A percentile compares a stretch with the other conserved stretches of the same genome.
phyloP scores from a whole-genome alignment of 306 rosid genomes.

The Rosa rugosa region DNA sequence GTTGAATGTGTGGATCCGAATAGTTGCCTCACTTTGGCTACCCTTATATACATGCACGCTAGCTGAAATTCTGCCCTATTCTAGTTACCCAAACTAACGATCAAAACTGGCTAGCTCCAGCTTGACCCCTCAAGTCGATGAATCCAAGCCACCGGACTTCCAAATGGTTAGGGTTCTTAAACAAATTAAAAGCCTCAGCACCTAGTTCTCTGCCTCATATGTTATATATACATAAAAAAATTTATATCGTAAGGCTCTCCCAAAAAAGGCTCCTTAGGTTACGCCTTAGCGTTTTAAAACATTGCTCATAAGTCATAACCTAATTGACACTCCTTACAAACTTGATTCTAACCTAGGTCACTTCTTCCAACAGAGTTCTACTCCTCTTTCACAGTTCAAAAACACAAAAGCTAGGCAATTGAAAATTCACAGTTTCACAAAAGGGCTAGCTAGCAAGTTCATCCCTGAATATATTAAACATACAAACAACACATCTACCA shows the following conservation, averaged over 20 bases:
- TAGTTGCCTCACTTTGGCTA: neutral
- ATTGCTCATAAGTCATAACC: neutral
- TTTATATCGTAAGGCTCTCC: too few species aligned
- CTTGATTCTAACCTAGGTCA: neutral
- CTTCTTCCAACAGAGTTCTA: too few species aligned
- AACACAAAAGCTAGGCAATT: neutral
- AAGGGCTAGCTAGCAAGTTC: neutral
- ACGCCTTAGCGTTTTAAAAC: too few species aligned
- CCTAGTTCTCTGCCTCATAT: neutral
- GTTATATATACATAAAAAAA: too few species aligned
- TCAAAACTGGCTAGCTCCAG: neutral
- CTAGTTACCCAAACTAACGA: too few species aligned
- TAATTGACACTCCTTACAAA: neutral
- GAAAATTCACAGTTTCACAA: neutral
- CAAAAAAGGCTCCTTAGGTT: too few species aligned
- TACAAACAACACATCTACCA: neutral
- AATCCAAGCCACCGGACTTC: neutral
- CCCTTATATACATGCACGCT: neutral
- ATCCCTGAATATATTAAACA: neutral
- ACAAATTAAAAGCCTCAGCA: too few species aligned
- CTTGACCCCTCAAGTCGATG: neutral
- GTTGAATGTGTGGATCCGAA: neutral
- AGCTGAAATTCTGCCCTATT: neutral
- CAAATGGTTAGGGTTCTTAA: neutral
- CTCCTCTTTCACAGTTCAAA: neutral